Evolutionary conservation across 371 early-diverging fungal species (phyloP), one percentile per base, ranked within the genome.

Genomic region (Mortierella sp.): DNA sequence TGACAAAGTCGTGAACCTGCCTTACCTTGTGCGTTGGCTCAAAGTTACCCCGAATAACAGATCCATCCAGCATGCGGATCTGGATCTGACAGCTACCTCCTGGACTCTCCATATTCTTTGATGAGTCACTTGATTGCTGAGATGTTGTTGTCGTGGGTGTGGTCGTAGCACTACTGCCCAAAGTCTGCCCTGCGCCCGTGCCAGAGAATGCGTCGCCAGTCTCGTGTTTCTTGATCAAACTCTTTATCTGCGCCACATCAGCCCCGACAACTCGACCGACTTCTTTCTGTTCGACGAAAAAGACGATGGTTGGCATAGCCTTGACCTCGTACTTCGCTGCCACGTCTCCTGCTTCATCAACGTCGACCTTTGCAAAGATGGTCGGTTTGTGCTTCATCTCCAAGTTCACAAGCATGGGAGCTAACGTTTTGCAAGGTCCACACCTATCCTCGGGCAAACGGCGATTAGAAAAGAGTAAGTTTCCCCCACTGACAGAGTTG

Each of bases 381-480:
- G 79, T 76, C 8, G 77, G 68, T 11, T 57, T 48, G 52, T 88
- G 83, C 58, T 73, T 77, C 45, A n/a, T 71, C 44, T 78, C 76
- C 48, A 88, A 38, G 24, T 52, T 57, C n/a, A 68, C 87, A 26
- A 88, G 74, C 9, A 75, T 77, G 26, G 89, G 89, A 9, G 89
- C 78, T 1, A 89, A 71, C 16, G 74, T 74, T 38, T 81, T 81
- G 77, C 89, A 89, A 13, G 89, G 89, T 16, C 88, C 88, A 50
- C 89, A 84, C 84, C 75, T 79, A 70, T 52, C 57, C n/a, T 58
- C 24, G 58, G 34, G n/a, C 26, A 44, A 70, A 60, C 13, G 48
- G 48, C 48, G 31, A 60, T 60, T 6, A 19, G 34, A 16, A 63
- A 31, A 19, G 63, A 7, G 63, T 63, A 13, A 63, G 34, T 63